Percentiles rank a stretch among this genome's conserved stretches.
These are phyloP conservation scores for Lodderomyces beijingensis DNA, from an alignment of 1,139 yeast genomes.

Conservation along the genomic window DNA sequence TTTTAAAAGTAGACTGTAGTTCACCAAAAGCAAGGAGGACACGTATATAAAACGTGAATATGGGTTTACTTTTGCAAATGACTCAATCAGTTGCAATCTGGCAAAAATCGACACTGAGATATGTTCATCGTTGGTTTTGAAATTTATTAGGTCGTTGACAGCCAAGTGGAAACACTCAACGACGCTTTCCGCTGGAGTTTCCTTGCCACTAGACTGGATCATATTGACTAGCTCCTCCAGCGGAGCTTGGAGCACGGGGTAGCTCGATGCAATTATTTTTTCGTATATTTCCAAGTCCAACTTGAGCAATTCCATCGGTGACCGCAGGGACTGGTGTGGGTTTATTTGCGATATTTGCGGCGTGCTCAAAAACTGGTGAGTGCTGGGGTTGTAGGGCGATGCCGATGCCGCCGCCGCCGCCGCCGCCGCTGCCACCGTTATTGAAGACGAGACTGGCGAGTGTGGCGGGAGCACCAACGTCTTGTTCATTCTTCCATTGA, in stretches of 20 bases:
- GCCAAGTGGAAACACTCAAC: constrained; percentile 50
- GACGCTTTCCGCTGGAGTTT: constrained; percentile 28
- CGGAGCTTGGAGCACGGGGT: constrained; percentile 56
- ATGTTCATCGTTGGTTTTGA: constrained; percentile 26
- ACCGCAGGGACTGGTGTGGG: constrained; percentile 5
- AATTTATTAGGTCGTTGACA: constrained; percentile 43
- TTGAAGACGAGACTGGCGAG: constrained; percentile 11
- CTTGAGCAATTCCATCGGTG: constrained; percentile 14
- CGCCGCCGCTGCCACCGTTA: constrained; percentile 6
- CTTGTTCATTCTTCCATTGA: constrained; percentile 40
- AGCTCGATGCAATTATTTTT: constrained; percentile 46
- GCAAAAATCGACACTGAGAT: constrained; percentile 37
- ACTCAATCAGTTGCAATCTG: constrained; percentile 41
- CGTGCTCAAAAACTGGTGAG: constrained; percentile 1
- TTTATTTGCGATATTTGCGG: constrained; percentile 1
- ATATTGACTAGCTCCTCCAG: constrained; percentile 21
- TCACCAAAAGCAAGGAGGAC: constrained; percentile 46
- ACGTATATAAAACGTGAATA: constrained; percentile 36
- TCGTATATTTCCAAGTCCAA: constrained; percentile 40
- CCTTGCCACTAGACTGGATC: constrained; percentile 21
- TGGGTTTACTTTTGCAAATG: constrained; percentile 30
- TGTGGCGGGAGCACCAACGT: constrained; percentile 16
- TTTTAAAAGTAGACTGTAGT: constrained; percentile 52
- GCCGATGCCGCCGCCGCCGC: constrained; percentile 2
- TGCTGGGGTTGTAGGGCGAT: constrained; percentile 2